phyloP scores from a whole-genome alignment of 306 rosid species.

The Casuarina equisetifolia region DNA sequence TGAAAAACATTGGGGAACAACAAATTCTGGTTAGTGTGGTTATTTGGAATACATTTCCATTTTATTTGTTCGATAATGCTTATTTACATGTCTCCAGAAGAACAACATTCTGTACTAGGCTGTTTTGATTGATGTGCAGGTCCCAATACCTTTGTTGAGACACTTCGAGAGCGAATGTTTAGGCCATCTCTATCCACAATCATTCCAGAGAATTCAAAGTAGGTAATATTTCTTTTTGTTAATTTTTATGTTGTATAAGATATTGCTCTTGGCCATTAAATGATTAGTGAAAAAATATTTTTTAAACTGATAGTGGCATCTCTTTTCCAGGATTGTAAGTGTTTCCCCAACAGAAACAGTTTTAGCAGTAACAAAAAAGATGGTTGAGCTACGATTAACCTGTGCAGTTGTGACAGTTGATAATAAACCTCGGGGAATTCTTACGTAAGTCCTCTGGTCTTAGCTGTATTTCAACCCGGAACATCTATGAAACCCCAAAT shows the following conservation, averaged over 20 bases:
- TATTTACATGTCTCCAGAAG: conserved; percentile 2
- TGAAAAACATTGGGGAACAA: conserved; percentile 84
- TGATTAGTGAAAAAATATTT: conserved; percentile 1
- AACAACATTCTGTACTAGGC: conserved; percentile 8
- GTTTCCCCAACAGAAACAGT: conserved; percentile 75
- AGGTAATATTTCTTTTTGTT: conserved; percentile 69
- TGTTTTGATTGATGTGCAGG: conserved; percentile 51
- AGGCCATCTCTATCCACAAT: conserved; percentile 91
- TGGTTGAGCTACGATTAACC: conserved; percentile 71
- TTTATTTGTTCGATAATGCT: not conserved
- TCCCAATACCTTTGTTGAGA: conserved; percentile 74
- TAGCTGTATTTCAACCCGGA: conserved; percentile 11
- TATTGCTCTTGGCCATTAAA: not conserved
- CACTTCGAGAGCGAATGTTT: conserved; percentile 83
- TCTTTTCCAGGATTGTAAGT: conserved; percentile 61
- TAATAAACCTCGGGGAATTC: conserved; percentile 79
- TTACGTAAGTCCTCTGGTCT: conserved; percentile 61
- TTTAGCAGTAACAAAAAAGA: conserved; percentile 68
- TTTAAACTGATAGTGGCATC: conserved; percentile 27
- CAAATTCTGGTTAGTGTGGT: conserved; percentile 67
- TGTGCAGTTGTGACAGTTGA: conserved; percentile 75
- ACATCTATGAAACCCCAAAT: not conserved
- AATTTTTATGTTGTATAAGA: conserved; percentile 3
- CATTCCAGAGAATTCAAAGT: conserved; percentile 91
- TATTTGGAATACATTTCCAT: conserved; percentile 11